Evolutionary conservation across 1,284 basidiomycete species (phyloP), one percentile per base, ranked within the genome.

Genomic region (Ustilago hordei): DNA sequence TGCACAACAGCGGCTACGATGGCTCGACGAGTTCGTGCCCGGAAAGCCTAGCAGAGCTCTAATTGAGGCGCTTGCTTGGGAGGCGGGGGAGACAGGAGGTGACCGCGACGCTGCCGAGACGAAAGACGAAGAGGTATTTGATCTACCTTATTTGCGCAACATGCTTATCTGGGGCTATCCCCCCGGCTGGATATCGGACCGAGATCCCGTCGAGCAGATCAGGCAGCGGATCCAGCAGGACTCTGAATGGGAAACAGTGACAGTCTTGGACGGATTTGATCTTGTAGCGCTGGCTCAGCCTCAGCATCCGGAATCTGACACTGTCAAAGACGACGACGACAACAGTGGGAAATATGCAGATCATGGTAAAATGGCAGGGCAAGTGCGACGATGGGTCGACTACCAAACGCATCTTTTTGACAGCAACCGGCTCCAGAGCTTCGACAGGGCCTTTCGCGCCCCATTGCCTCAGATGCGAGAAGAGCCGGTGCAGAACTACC

Each of bases 101-200:
- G 31, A 45, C 28, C 3, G 8, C 19, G 15, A 35, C 43, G 19
- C 7, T 19, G 11, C 7, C 43, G 4, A 19, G n/a, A 45, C 8
- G n/a, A 41, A 41, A 41, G 39, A 41, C 12, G n/a, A 45, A 19
- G 43, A 31, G 28, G 38, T 35, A 5, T 32, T 60, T 4, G 60
- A 68, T 28, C 34, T 68, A 41, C 64, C 63, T 34, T 58, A 62
- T 28, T 50, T 74, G 35, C 62, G 47, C 28, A 56, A 43, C n/a
- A 69, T 74, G 68, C 61, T 69, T 23, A 50, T 64, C 2, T 74
- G 69, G 69, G 69, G 69, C 31, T 72, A 72, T 52, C 69, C 69
- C 3, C 69, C 69, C 0, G 69, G 69, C 38, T 72, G 60, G 64
- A 72, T 72, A 31, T 54, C 69, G 17, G 6, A 48, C 31, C 28